Conservation (phyloP, 495 filamentous ascomycete species). For the Darksidea phi region DNA sequence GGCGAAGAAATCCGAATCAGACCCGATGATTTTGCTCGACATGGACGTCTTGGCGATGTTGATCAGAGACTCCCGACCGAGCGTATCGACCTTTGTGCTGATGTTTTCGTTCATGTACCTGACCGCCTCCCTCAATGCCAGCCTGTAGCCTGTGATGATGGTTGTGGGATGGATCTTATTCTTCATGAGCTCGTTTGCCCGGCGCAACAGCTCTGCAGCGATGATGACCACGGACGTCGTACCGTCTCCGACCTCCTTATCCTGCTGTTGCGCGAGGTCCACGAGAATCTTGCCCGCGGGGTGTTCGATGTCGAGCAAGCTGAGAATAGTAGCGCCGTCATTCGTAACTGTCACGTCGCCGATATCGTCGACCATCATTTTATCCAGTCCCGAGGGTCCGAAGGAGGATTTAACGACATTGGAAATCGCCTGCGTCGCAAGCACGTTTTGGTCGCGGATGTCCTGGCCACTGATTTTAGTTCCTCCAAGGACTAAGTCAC, state of each 20-base stretch:
- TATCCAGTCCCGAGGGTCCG: constrained; percentile 93
- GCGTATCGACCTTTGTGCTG: constrained; percentile 85
- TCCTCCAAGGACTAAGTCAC: constrained; percentile 71
- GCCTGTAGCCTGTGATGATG: constrained; percentile 96
- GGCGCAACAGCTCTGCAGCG: constrained; percentile 88
- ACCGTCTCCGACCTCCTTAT: constrained; percentile 96
- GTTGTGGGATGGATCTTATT: constrained; percentile 99
- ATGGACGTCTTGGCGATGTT: constrained; percentile 99
- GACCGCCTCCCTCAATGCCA: constrained; percentile 93
- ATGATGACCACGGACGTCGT: constrained; percentile 98
- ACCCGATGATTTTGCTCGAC: constrained; percentile 97
- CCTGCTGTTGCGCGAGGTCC: constrained; percentile 95
- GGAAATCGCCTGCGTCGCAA: constrained; percentile 93
- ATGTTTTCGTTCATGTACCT: constrained; percentile 99
- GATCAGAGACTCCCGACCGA: constrained; percentile 84
- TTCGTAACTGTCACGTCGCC: constrained; percentile 99
- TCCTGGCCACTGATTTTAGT: constrained; percentile 93
- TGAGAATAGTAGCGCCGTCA: constrained; percentile 95
- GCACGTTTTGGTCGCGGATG: constrained; percentile 95
- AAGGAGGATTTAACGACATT: constrained; percentile 99
- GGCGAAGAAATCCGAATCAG: constrained; percentile 94
- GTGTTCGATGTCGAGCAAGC: constrained; percentile 92
- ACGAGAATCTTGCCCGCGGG: constrained; percentile 98
- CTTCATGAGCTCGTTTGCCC: constrained; percentile 97
- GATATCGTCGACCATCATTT: constrained; percentile 99